phyloP scores from a whole-genome alignment of 495 filamentous ascomycete species.

The Evansstolkia leycettana region DNA sequence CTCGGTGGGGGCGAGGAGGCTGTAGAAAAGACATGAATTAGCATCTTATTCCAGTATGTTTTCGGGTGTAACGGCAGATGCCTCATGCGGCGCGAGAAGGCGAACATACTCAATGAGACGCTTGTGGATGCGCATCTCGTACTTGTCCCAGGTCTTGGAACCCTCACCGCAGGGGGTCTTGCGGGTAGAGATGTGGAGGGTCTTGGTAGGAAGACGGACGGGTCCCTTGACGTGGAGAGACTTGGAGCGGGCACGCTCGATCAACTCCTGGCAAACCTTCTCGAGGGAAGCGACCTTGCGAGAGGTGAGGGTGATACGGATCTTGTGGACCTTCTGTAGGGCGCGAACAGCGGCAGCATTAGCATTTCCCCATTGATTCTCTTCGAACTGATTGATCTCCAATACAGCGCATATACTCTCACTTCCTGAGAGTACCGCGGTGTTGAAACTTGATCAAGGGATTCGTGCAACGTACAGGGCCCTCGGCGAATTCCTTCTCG shows the following conservation, averaged over 20 bases:
- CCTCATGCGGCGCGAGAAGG: neutral
- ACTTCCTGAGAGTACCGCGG: too few species aligned
- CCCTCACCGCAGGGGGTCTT: constrained; percentile 99
- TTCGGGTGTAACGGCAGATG: too few species aligned
- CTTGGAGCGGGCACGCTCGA: constrained; percentile 98
- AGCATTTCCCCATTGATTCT: too few species aligned
- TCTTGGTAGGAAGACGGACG: constrained; percentile 97
- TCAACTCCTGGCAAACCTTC: constrained; percentile 96
- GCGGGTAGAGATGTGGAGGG: constrained; percentile 85
- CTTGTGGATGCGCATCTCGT: constrained; percentile 99
- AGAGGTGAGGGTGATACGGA: constrained; percentile 94
- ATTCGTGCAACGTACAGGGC: constrained; percentile 58
- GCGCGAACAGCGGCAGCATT: too few species aligned
- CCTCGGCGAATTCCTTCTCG: constrained; percentile 89
- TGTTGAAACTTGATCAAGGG: too few species aligned
- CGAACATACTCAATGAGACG: constrained; percentile 79
- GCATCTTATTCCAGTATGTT: too few species aligned
- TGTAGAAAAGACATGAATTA: constrained; percentile 17
- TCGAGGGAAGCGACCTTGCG: constrained; percentile 88
- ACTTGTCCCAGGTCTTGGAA: constrained; percentile 99
- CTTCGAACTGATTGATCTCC: too few species aligned
- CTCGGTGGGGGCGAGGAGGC: constrained; percentile 94
- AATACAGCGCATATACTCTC: too few species aligned
- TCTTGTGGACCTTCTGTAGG: constrained; percentile 84
- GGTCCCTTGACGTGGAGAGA: constrained; percentile 97